phyloP scores from a whole-genome alignment of 2,329 filamentous ascomycete genomes.

The Nigrospora oryzae region DNA sequence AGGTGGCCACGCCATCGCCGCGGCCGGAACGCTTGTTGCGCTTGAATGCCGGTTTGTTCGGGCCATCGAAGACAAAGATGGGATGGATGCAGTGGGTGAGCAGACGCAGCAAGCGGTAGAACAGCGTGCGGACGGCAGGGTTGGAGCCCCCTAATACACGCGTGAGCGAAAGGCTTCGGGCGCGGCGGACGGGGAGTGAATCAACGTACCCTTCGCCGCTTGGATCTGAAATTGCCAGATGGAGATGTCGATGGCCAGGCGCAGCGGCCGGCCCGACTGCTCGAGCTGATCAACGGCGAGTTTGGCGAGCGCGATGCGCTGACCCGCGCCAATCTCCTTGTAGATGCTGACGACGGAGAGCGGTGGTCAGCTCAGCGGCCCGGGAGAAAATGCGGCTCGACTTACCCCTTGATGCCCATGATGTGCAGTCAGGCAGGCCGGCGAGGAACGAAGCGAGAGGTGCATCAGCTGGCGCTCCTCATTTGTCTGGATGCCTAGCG shows the following conservation, averaged over 20 bases:
- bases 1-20: conserved; percentile 58
- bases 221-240: conserved; percentile 98
- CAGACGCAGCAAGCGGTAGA: conserved; percentile 79
- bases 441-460: no score
- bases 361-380: no score
- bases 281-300: conserved; percentile 73
- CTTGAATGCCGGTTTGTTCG: conserved; percentile 79
- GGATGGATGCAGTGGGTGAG: conserved; percentile 72
- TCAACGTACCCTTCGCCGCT: conserved; percentile 55
- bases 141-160: conserved; percentile 57
- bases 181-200: neutral
- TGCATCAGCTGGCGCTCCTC: no score
- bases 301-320: conserved; percentile 73
- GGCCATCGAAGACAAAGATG: conserved; percentile 85
- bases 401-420: conserved; percentile 62
- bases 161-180: conserved; percentile 17
- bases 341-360: conserved; percentile 57
- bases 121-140: conserved; percentile 82
- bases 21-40: conserved; percentile 67
- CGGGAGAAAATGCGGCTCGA: neutral
- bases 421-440: conserved; percentile 3
- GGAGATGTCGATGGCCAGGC: conserved; percentile 85
- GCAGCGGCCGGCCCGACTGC: conserved; percentile 60
- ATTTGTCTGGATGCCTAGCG: no score
- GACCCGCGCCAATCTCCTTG: conserved; percentile 75